Base-by-base conservation (phyloP, 2,329 filamentous ascomycete species). In the Fusarium sp. region DNA sequence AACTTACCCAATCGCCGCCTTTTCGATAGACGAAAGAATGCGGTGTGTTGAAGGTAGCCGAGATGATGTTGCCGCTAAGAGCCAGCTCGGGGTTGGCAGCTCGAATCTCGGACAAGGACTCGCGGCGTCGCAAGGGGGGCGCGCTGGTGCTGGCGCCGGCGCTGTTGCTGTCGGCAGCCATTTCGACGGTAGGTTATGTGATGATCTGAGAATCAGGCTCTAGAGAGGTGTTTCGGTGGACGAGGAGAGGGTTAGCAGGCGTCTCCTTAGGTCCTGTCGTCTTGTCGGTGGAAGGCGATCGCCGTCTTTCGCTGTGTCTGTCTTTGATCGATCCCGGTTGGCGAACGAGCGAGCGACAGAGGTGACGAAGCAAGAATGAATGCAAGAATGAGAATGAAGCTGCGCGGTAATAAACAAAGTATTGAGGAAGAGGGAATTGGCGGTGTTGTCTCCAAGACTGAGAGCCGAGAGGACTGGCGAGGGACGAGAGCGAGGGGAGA, bases 61-160 rank as follows among this genome's bases (percentile, higher is more conserved):
- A 90, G 70, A 90, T 89, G 71, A 90, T 85, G 77, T 87, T 89
- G n/a, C 88, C 88, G 67, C 83, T 89, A 55, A 90, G 80, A 29
- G 82, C 80, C 46, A 90, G 77, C 64, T 87, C 83, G 8, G 87
- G 87, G 70, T 87, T 85, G 60, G 83, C 83, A 61, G 83, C 81
- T 72, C 84, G 83, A 67, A 88, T 83, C 57, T 89, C 86, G 25
- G 83, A 80, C 58, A 89, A 77, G 34, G 86, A 87, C 72, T 87
- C 82, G 61, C 81, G 81, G 51, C 79, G 80, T 63, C 81, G 82
- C 78, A 82, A 83, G 55, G 75, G 57, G 61, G 70, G 61, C 49
- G 64, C 61, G 46, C 44, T 55, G 46, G 55, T 23, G 46, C 34
- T 54, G 46, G 55, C 27, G 51, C 34, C 54, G 58, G 55, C 57